Evolutionary conservation across 2,329 filamentous ascomycete genomes (phyloP), one percentile per base, ranked within the genome.

Genomic region (Elsinoe fawcettii): DNA sequence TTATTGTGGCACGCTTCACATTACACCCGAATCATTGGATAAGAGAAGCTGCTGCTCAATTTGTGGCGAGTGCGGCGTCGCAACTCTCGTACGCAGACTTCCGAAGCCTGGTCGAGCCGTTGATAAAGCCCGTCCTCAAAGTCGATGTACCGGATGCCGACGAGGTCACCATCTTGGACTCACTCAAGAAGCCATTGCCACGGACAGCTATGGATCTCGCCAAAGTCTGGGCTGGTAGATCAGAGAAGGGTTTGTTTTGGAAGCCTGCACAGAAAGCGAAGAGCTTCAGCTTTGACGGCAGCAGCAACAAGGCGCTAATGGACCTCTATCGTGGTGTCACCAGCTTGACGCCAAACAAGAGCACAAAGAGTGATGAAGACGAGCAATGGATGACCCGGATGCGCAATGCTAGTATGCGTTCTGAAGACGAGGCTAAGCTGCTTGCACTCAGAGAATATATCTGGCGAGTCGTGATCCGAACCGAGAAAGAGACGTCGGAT

Each of bases 1-100:
- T 95, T 60, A 84, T 92, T 37, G 82, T 92, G 12, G 85, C 82
- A 5, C 83, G 90, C 2, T 96, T 97, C 66, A 85, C 91, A 11
- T 85, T 96, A 77, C 93, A 99, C 68, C 93, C 93, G 0, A 97
- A 96, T 64, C 76, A 89, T 7, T 99, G 93, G 92, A 91, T 99
- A 55, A 83, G 92, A 36, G 92, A 97, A 72, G 88, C 92, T 8
- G 86, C 92, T 2, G 82, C 87, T 6, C 85, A 92, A 61, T 95
- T 96, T 63, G 76, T 97, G 36, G 83, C 89, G 2, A 83, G 87
- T 57, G 83, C 88, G 1, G 85, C 88, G 1, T 85, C 78, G 58
- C 90, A 86, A 65, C 71, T 97, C 14, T 88, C 88, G 0, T 75
- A 81, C 20, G 90, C 92, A 2, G 92, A 97, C 69, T 81, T 86